Conservation (phyloP, 805 yeast genomes). For the Starmerella tilneyi region DNA sequence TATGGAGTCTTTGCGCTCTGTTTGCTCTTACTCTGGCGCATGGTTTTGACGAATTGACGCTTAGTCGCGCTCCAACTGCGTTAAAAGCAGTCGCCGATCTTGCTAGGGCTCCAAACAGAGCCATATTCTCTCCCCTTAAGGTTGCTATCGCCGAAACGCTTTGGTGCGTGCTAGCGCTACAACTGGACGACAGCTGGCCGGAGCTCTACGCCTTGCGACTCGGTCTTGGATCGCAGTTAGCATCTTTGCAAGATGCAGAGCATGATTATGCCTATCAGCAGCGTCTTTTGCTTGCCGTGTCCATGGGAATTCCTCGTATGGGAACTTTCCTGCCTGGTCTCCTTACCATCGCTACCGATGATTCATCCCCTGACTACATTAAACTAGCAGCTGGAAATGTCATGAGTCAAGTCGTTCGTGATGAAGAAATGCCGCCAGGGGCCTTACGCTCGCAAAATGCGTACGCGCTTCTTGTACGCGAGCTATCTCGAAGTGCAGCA, state of each 20-base stretch:
- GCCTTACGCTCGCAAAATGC: conserved; percentile 1
- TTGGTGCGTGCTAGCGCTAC: neutral
- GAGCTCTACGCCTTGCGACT: neutral
- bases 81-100: conserved; percentile 8
- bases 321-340: neutral
- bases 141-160: conserved; percentile 4
- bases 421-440: neutral
- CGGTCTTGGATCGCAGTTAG: neutral
- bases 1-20: conserved; percentile 7
- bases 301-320: neutral
- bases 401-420: neutral
- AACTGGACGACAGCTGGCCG: conserved; percentile 1
- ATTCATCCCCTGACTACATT: neutral
- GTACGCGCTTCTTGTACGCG: neutral
- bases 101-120: neutral
- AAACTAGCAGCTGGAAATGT: neutral
- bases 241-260: neutral
- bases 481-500: neutral
- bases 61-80: conserved; percentile 11
- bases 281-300: neutral
- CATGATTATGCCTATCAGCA: neutral
- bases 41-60: conserved; percentile 5
- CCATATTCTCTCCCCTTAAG: neutral
- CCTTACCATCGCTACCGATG: neutral
- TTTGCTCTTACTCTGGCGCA: neutral